Evolutionary conservation across 2,329 filamentous ascomycete genomes (phyloP), one percentile per base, ranked within the genome.

Genomic region (Alternaria sp.): DNA sequence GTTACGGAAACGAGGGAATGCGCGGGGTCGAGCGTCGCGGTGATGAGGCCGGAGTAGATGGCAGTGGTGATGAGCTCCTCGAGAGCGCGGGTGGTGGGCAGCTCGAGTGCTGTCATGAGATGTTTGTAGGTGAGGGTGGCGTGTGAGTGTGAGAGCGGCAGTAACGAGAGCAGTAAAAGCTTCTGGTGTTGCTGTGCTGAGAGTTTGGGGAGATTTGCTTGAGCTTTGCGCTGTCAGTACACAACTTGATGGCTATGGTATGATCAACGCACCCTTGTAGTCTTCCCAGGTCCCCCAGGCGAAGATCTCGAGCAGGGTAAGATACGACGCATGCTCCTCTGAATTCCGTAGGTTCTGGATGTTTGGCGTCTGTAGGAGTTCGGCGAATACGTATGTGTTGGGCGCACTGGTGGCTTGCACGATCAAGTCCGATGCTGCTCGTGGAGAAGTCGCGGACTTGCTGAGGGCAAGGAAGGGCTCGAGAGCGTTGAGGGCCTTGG

Each of bases 401-500:
- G 92, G 89, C 60, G 90, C 90, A n/a, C 93, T 94, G 55, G 94
- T 98, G 65, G 94, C 96, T 81, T 94, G 92, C 47, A 87, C 89
- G 78, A 98, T 88, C 58, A 98, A 88, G 78, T 97, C 94, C 75
- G 92, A 90, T 45, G 94, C 91, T 62, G 94, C 93, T 71, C 92
- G 90, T 44, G 93, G 90, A 11, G 94, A 93, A 7, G 89, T 92
- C 66, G 93, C 93, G 11, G 93, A 92, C 78, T 94, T 96, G 75
- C 92, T 91, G 68, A 97, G 91, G 56, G 92, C 91, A 64, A 99
- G 84, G 83, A 95, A 98, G n/a, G 94, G 94, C 85, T 97, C 84
- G 11, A 86, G 84, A 58, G 83, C 88, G 70, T 89, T 88, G 68
- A 90, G 82, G 37, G 82, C 84, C 70, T 85, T 85, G 54, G 84